phyloP scores from a whole-genome alignment of 495 filamentous ascomycete genomes.

The Tuber calosporum region DNA sequence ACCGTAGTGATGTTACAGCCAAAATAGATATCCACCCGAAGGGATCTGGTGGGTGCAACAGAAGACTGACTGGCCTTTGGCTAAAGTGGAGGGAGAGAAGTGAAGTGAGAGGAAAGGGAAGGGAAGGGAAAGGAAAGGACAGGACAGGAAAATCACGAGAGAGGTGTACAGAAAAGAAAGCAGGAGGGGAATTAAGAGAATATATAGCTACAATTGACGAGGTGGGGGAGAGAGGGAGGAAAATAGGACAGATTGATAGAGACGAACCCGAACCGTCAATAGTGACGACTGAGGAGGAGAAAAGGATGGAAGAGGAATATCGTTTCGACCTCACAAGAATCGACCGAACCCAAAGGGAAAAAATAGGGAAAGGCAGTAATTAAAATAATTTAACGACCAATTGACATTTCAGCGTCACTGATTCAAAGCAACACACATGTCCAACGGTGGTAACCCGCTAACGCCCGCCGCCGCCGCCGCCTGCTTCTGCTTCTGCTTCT shows the following conservation, averaged over 20 bases:
- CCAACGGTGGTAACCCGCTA: neutral
- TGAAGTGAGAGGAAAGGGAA: neutral
- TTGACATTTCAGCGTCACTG: neutral
- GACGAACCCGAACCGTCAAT: neutral
- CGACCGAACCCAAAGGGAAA: neutral
- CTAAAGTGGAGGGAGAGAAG: neutral
- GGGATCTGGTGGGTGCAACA: neutral
- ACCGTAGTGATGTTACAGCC: neutral
- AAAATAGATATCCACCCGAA: neutral
- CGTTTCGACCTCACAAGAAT: neutral
- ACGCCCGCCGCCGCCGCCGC: neutral
- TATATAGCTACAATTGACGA: neutral
- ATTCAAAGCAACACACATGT: neutral
- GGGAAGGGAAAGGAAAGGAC: neutral
- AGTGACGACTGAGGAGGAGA: neutral
- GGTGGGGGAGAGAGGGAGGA: neutral
- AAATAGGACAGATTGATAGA: conserved; percentile 3
- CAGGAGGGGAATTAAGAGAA: neutral
- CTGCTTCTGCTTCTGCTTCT: neutral
- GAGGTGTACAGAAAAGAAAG: neutral
- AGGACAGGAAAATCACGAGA: neutral
- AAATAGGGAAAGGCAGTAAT: neutral
- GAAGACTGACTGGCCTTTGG: neutral
- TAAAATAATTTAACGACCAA: conserved; percentile 2
- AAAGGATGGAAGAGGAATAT: neutral